These are phyloP conservation scores for Ramichloridium luteum DNA, from an alignment of 2,329 filamentous ascomycete species.

Conservation along the genomic window DNA sequence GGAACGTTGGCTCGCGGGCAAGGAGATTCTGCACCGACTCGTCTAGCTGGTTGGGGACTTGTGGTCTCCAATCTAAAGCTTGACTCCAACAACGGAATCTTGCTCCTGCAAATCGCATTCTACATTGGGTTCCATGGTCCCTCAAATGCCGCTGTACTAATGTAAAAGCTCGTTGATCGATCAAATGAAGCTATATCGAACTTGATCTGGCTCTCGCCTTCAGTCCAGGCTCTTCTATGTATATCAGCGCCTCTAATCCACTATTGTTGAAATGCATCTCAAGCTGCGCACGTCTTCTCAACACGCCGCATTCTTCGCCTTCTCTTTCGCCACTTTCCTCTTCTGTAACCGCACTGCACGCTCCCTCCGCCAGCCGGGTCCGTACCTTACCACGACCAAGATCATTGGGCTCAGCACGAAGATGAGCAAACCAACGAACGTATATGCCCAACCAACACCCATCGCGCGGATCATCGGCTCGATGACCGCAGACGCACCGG, in stretches of 20 bases:
- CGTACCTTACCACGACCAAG: constrained; percentile 1
- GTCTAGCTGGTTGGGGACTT: too few species aligned
- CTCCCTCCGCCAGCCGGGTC: background rate
- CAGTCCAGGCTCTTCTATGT: too few species aligned
- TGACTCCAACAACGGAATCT: too few species aligned
- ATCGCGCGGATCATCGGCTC: constrained; percentile 31
- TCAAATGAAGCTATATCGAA: too few species aligned
- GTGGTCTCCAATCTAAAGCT: too few species aligned
- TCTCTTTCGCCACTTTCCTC: background rate
- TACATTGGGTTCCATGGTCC: too few species aligned
- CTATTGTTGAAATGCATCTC: background rate
- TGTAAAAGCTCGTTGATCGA: too few species aligned
- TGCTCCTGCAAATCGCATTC: too few species aligned
- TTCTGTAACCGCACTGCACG: constrained; percentile 1
- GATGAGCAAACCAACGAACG: constrained; percentile 11
- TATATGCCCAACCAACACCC: constrained; percentile 3
- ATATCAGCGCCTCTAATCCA: too few species aligned
- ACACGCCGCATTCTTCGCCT: background rate
- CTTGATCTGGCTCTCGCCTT: too few species aligned
- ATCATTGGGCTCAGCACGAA: constrained; percentile 1
- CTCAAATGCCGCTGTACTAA: too few species aligned
- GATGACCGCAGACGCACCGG: constrained; percentile 27
- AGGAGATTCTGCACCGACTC: constrained; percentile 24
- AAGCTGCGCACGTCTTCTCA: too few species aligned
- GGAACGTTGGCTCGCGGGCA: constrained; percentile 45